Evolutionary conservation across 2,329 filamentous ascomycete species (phyloP), one percentile per base, ranked within the genome.

Genomic region (Arachnopeziza araneosa): DNA sequence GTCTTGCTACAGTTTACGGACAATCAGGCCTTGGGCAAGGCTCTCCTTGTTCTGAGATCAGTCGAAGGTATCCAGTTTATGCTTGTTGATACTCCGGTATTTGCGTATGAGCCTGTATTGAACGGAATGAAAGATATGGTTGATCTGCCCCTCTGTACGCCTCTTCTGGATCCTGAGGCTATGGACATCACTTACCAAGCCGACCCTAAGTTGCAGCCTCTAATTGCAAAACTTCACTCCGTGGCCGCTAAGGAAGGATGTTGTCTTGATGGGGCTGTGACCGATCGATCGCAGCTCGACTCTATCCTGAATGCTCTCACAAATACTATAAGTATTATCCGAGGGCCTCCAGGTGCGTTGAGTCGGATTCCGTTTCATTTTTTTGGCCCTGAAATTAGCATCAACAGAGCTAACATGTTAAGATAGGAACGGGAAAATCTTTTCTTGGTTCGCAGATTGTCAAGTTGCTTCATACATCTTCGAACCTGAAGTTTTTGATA

Each of bases 101-200:
- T 90, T 68, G 84, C 87, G 0, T 90, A 85, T 58, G 84, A 90
- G 58, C 88, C 88, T 0, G 78, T 91, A 1, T 70, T 91, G 5
- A 72, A 79, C 54, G 78, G 82, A 1, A 74, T 91, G 1, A 80
- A 89, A 68, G 72, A 75, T 0, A 83, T 84, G 24, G 74, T 69
- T 0, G 78, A 84, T 1, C 57, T 90, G 0, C 81, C 86, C 0
- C 73, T 91, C 0, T 75, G 80, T 2, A 70, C 81, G 1, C 75
- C 82, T 32, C 67, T 89, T 0, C 72, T 89, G 2, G 67, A 71
- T 9, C 73, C 70, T 64, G 49, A 60, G 63, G 26, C 64, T 58
- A 52, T 66, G 32, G 12, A 61, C 61, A 3, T 26, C 12, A 6
- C 63, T 55, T 7, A 58, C 14, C 21, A 48, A 1, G 65, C 68